phyloP scores from a whole-genome alignment of 306 rosid species.

The Pueraria montana region DNA sequence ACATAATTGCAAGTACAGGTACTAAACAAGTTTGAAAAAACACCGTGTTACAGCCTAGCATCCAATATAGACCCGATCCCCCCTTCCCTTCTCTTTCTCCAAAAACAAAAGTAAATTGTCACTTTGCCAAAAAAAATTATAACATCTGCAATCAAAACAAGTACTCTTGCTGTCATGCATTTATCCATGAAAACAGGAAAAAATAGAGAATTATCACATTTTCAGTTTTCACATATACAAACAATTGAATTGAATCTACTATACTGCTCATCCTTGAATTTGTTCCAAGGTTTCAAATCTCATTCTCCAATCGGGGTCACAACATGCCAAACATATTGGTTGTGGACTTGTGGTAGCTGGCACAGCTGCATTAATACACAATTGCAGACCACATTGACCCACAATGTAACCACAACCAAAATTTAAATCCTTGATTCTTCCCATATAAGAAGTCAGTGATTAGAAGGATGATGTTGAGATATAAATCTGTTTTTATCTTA shows the following conservation, averaged over 20 bases:
- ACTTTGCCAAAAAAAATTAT: neutral
- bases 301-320: neutral
- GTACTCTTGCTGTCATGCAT: neutral
- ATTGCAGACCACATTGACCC: constrained; percentile 18
- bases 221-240: constrained; percentile 22
- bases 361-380: constrained; percentile 15
- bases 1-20: constrained; percentile 36
- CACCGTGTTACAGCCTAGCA: constrained; percentile 9
- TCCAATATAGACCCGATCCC: constrained; percentile 19
- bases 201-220: neutral
- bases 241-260: neutral
- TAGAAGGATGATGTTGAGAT: too few relatives aligned
- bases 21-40: constrained; percentile 18
- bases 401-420: neutral
- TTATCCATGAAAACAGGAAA: neutral
- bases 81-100: neutral
- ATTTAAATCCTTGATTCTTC: constrained; percentile 37
- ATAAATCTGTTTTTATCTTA: too few relatives aligned
- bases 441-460: constrained; percentile 11
- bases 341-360: neutral
- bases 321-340: constrained; percentile 6
- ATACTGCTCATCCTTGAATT: constrained; percentile 35
- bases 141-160: constrained; percentile 1
- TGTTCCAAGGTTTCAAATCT: constrained; percentile 29
- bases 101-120: constrained; percentile 6